Evolutionary conservation across 139 green algal genomes (phyloP).

Genomic region (Micractinium conductrix): DNA sequence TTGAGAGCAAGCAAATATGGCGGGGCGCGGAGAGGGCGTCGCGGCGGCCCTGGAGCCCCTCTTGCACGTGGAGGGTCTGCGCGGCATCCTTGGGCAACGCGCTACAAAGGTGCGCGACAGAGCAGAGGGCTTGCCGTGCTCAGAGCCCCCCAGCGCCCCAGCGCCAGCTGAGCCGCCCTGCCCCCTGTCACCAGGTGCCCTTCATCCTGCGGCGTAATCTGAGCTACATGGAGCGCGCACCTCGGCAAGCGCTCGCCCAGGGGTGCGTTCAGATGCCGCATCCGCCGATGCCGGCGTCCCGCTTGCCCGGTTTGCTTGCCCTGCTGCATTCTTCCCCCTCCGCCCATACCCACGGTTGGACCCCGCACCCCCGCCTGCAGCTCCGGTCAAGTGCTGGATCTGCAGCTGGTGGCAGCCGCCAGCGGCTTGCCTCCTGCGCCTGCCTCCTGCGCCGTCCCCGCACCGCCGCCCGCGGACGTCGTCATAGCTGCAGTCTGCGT

Average conservation of each 20-base stretch:
- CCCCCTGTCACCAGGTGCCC: not conserved
- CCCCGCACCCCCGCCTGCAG: too few species aligned
- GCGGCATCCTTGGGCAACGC: not conserved
- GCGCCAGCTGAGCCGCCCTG: not conserved
- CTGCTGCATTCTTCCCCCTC: too few species aligned
- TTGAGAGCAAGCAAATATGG: not conserved
- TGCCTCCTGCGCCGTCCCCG: not conserved
- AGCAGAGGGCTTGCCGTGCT: not conserved
- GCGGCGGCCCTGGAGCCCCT: not conserved
- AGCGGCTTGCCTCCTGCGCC: not conserved
- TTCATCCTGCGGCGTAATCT: slow-evolving; percentile 32
- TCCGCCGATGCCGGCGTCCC: not conserved
- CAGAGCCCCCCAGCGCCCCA: too few species aligned
- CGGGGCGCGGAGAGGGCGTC: not conserved
- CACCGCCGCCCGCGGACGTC: not conserved
- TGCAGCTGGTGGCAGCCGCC: not conserved
- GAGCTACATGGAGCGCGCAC: slow-evolving; percentile 6
- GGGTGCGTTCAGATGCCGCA: not conserved
- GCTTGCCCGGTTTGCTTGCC: not conserved
- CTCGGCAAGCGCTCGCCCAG: not conserved
- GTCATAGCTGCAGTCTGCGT: slow-evolving; percentile 12
- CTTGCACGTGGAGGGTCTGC: not conserved
- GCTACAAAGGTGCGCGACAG: not conserved
- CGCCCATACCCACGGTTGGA: not conserved
- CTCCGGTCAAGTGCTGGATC: not conserved